phyloP scores from a whole-genome alignment of 2,329 filamentous ascomycete species.

The Apiospora saccharicola region DNA sequence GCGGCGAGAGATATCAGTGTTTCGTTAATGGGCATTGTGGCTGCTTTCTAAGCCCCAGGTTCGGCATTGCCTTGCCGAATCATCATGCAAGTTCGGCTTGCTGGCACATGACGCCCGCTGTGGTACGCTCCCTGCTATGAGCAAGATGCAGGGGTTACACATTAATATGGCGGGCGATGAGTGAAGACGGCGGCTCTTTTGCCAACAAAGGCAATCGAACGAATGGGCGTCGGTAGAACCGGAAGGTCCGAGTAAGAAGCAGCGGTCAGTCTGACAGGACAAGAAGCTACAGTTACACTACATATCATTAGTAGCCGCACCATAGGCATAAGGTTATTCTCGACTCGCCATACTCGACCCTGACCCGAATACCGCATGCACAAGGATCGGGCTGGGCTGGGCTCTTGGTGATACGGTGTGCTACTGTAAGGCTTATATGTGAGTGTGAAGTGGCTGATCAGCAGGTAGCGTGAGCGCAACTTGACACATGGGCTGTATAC shows the following conservation, averaged over 20 bases:
- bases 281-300: constrained; percentile 14
- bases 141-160: neutral
- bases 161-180: neutral
- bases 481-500: constrained; percentile 1
- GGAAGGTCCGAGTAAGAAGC: constrained; percentile 15
- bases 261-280: constrained; percentile 20
- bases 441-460: neutral
- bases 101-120: neutral
- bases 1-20: neutral
- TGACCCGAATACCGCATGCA: constrained; percentile 10
- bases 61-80: neutral
- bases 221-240: constrained; percentile 2
- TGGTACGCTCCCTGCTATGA: neutral
- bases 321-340: constrained; percentile 20
- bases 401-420: neutral
- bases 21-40: neutral
- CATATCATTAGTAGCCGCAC: constrained; percentile 7
- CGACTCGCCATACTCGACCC: constrained; percentile 4
- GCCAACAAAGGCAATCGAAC: neutral
- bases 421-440: neutral
- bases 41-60: neutral
- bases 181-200: neutral
- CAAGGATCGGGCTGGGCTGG: constrained; percentile 10
- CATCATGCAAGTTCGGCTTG: constrained; percentile 2
- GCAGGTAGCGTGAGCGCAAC: constrained; percentile 7